Percentiles rank a stretch among this genome's conserved stretches.
These are phyloP conservation scores for Eutypa lata DNA, from an alignment of 2,329 filamentous ascomycete genomes.

Conservation along the genomic window DNA sequence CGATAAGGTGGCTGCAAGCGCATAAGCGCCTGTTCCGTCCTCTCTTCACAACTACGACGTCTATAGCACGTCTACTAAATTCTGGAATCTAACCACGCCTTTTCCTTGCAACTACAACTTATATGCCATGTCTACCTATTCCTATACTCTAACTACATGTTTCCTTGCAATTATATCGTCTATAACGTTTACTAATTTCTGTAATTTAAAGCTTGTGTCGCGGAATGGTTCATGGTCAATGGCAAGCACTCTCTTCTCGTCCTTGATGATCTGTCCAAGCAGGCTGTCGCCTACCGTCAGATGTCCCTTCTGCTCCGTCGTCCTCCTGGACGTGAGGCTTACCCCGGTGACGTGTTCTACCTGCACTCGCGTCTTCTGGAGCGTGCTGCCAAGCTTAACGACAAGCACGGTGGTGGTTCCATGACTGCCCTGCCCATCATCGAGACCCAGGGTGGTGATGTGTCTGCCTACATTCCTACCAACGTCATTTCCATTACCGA, in stretches of 20 bases:
- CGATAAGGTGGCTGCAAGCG: too few relatives aligned
- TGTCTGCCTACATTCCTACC: constrained; percentile 99
- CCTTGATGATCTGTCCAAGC: constrained; percentile 96
- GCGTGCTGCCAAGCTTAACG: constrained; percentile 98
- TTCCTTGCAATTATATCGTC: too few relatives aligned
- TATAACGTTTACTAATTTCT: too few relatives aligned
- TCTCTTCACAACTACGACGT: too few relatives aligned
- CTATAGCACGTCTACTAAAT: too few relatives aligned
- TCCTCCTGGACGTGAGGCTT: constrained; percentile 97
- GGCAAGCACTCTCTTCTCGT: constrained; percentile 88
- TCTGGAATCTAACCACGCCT: too few relatives aligned
- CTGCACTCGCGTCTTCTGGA: constrained; percentile 98
- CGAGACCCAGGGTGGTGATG: constrained; percentile 99
- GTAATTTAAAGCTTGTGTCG: constrained; percentile 50
- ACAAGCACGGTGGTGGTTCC: constrained; percentile 91
- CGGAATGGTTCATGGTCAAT: constrained; percentile 76
- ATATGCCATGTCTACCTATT: too few relatives aligned
- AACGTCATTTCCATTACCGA: constrained; percentile 99
- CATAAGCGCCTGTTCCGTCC: too few relatives aligned
- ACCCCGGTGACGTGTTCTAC: constrained; percentile 99
- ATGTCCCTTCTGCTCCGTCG: constrained; percentile 98
- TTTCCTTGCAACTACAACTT: too few relatives aligned
- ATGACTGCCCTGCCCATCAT: constrained; percentile 97
- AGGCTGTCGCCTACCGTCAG: constrained; percentile 96
- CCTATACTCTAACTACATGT: too few relatives aligned